Evolutionary conservation across 371 early-diverging fungal genomes (phyloP), one percentile per base, ranked within the genome.

Genomic region (Quaeritorhiza haematococci): DNA sequence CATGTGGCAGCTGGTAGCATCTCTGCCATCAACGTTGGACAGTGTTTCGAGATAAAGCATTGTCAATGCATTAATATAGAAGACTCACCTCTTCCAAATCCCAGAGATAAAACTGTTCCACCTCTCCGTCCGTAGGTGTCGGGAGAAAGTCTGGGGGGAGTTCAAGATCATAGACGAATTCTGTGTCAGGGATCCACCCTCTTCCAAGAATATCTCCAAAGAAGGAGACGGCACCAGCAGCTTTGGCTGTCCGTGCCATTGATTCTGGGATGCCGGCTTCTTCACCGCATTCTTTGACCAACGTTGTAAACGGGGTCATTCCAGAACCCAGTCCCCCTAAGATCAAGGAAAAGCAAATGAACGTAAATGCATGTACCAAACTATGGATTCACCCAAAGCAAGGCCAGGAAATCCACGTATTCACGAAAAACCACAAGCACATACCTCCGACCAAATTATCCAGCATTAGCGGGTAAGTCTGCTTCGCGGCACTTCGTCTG

Each of bases 261-360:
- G 66, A 53, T 3, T 33, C 27, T 0, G 89, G 83, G 33, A 96
- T 76, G 28, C 83, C 84, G 2, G 90, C 95, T 65, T 96, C 96
- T 71, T 96, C 97, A 56, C 77, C 78, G 60, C 91, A 92, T 59
- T 96, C 97, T 62, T 92, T 90, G 32, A 92, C 58, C 17, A 92
- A 75, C 1, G 88, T 86, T 26, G 80, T 84, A 33, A 68, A 58
- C 0, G 86, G 82, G 1, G 79, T 72, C 21, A 79, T 66, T 5
- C 75, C 78, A 45, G 83, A 79, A 10, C 88, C 76, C 53, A 95
- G 85, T 10, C 95, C 95, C 17, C 97, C 97, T 0, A 90, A 93
- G 3, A 49, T 56, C 17, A 30, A 47, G 23, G 23, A 28, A 49
- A 24, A 4, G 29, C 46, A 7, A 34, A 55, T 32, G 33, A 3